phyloP scores from a whole-genome alignment of 1,284 basidiomycete genomes.

The Apiotrichum mycotoxinovorans region DNA sequence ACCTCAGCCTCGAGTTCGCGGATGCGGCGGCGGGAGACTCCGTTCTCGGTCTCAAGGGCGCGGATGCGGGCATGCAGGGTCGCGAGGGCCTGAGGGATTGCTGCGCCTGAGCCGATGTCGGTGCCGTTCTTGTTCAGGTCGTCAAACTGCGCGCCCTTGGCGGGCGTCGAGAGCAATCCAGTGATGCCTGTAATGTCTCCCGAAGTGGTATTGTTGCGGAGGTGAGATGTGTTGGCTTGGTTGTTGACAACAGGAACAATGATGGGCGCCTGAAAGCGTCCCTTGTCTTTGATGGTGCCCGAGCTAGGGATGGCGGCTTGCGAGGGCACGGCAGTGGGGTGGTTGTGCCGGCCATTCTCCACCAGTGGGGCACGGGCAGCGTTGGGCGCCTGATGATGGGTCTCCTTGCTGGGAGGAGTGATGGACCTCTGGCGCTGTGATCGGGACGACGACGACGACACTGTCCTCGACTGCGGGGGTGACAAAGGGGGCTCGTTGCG shows the following conservation, averaged over 20 bases:
- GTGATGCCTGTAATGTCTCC: conserved; percentile 48
- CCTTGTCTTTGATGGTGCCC: background rate
- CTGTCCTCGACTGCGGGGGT: conserved; percentile 32
- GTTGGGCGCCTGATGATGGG: conserved; percentile 9
- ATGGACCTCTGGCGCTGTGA: background rate
- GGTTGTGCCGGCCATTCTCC: conserved; percentile 33
- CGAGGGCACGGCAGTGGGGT: background rate
- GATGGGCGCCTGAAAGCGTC: background rate
- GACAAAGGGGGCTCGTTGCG: conserved; percentile 40
- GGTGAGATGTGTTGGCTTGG: background rate
- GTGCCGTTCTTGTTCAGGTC: conserved; percentile 40
- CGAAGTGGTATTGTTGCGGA: conserved; percentile 3
- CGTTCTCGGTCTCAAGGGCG: conserved; percentile 70
- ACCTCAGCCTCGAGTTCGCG: conserved; percentile 77
- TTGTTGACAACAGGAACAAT: background rate
- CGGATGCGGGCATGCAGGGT: conserved; percentile 41
- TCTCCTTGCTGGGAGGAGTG: background rate
- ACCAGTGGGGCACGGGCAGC: conserved; percentile 24
- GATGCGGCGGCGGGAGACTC: conserved; percentile 69
- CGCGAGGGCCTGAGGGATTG: conserved; percentile 34
- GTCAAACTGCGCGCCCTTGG: conserved; percentile 36
- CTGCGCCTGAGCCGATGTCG: conserved; percentile 19
- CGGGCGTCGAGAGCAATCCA: conserved; percentile 45
- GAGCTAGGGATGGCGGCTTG: background rate
- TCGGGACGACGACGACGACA: conserved; percentile 14